Percentiles rank a stretch among this genome's conserved stretches.
phyloP scores from a whole-genome alignment of 345 rosid species.

The Mercurialis annua region DNA sequence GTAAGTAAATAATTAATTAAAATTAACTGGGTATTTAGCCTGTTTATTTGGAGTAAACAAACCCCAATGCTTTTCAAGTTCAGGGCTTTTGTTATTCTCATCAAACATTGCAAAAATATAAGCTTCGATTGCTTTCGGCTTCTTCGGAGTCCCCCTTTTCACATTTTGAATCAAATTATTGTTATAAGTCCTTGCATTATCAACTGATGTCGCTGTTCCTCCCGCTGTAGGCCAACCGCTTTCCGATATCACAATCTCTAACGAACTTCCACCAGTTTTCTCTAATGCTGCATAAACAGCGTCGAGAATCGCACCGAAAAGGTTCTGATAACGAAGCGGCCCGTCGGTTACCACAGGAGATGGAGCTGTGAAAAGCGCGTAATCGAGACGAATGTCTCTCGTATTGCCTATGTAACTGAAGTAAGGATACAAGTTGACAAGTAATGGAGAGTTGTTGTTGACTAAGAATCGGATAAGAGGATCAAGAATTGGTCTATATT shows the following conservation, averaged over 20 bases:
- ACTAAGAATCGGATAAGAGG: neutral
- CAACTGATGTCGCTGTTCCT: neutral
- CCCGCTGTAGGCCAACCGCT: neutral
- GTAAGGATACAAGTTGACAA: neutral
- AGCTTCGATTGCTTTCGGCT: neutral
- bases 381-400: neutral
- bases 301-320: neutral
- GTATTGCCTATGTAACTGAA: neutral
- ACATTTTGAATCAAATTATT: neutral
- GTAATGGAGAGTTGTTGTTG: neutral
- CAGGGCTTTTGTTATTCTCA: neutral
- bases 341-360: neutral
- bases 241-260: neutral
- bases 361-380: constrained; percentile 1
- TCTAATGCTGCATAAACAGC: neutral
- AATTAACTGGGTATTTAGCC: neutral
- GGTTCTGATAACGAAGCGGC: neutral
- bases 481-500: neutral
- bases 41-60: neutral
- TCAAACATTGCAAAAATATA: neutral
- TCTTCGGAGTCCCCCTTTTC: neutral
- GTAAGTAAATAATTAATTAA: neutral
- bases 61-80: neutral
- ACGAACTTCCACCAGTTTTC: neutral
- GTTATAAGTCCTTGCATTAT: neutral